phyloP scores from a whole-genome alignment of 805 yeast species.

The Saccharomyces kudriavzevii region DNA sequence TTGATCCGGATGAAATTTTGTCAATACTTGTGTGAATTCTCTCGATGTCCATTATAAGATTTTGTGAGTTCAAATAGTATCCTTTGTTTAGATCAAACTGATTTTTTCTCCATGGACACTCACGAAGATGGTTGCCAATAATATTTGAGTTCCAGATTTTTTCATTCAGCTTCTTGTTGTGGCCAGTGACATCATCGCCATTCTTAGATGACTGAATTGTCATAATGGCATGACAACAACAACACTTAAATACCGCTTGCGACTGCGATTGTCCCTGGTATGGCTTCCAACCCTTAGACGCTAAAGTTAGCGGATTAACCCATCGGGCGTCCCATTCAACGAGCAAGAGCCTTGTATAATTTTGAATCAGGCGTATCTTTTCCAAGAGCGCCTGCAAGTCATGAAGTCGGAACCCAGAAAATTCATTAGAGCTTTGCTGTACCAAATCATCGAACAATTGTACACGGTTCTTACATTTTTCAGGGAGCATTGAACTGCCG shows the following conservation, averaged over 20 bases:
- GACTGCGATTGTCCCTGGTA: neutral
- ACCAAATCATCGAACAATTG: slow-evolving; percentile 8
- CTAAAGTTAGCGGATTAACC: slow-evolving; percentile 13
- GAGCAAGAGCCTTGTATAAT: slow-evolving; percentile 4
- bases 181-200: neutral
- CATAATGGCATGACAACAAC: neutral
- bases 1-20: neutral
- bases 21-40: neutral
- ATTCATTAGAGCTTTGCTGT: slow-evolving; percentile 2
- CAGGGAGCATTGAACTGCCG: slow-evolving; percentile 6
- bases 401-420: slow-evolving; percentile 7
- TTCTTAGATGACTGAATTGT: neutral
- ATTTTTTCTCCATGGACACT: neutral
- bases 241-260: neutral
- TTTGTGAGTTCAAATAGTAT: neutral
- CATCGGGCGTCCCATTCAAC: slow-evolving; percentile 14
- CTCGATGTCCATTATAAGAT: neutral
- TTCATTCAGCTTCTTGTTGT: neutral
- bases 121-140: neutral
- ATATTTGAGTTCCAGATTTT: neutral
- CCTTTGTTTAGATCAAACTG: neutral
- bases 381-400: slow-evolving; percentile 7
- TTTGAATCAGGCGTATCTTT: slow-evolving; percentile 6
- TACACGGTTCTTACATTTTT: slow-evolving; percentile 1
- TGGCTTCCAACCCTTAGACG: slow-evolving; percentile 16